Base-by-base conservation (phyloP, 352 stramenopile genomes). In the Globisporangium alternatum region DNA sequence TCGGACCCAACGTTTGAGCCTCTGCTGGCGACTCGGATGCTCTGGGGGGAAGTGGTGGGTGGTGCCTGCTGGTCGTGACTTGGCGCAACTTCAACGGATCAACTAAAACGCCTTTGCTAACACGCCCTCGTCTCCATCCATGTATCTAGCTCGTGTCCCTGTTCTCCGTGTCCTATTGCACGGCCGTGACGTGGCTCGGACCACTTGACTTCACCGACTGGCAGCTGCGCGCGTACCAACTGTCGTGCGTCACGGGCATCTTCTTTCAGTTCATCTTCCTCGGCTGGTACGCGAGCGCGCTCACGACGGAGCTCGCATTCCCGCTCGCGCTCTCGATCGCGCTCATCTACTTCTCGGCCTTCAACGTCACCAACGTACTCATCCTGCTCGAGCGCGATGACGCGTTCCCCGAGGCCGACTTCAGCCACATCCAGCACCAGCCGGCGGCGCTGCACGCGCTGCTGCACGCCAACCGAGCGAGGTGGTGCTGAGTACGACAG, bases 301-400 rank as follows among this genome's bases (percentile, higher is more conserved):
- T 84, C 52, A 52, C 49, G 28, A 67, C 78, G 30, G 64, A 70
- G 21, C 47, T 66, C 5, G 78, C 68, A n/a, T 76, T 81, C 39
- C 71, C 75, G 1, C 57, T 76, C 8, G 77, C 78, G 15, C 21
- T 79, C 3, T 64, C 22, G 6, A 25, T 82, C 2, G 70, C 66
- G 19, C 8, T 74, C 0, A 15, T 76, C 39, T 86, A 86, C 56
- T 81, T 89, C 57, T 56, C 70, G 4, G 48, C 75, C 2, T 89
- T 89, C 64, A 88, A 83, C 62, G 31, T 75, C 66, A 83, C 75
- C 33, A 89, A 89, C 57, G 60, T 81, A n/a, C 60, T 88, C 49
- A 77, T 86, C 12, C 41, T 89, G 30, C 57, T 83, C 30, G 76
- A 89, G 67, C 67, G 67, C 15, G 73, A 80, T 15, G 63, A 71